A percentile compares a stretch with the other conserved stretches of the same genome.
These are phyloP conservation scores for Tylopilus rubrobrunneus DNA, from an alignment of 768 basidiomycete genomes.

Conservation along the genomic window DNA sequence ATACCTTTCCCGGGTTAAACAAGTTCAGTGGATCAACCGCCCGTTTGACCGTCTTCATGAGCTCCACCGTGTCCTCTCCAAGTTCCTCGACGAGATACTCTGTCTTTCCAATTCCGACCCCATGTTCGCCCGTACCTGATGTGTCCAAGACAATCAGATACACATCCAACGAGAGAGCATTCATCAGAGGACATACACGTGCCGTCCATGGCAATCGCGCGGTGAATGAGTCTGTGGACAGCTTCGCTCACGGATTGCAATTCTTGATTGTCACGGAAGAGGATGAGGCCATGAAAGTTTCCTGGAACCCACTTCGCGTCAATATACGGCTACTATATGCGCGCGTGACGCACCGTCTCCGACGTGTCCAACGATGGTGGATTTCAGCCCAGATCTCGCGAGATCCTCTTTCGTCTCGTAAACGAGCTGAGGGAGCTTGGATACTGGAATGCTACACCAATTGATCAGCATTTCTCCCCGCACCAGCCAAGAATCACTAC, in stretches of 20 bases:
- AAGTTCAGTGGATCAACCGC: conserved; percentile 77
- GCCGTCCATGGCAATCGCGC: conserved; percentile 72
- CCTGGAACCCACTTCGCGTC: conserved; percentile 25
- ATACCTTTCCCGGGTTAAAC: conserved; percentile 80
- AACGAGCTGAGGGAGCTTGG: conserved; percentile 63
- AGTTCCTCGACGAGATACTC: conserved; percentile 82
- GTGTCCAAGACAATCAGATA: neutral
- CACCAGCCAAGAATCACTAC: conserved; percentile 34
- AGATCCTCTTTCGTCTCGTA: conserved; percentile 81
- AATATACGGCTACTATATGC: neutral
- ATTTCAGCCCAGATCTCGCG: conserved; percentile 46
- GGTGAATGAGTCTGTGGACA: conserved; percentile 66
- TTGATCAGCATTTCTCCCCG: neutral
- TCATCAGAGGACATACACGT: conserved; percentile 50
- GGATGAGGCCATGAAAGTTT: conserved; percentile 46
- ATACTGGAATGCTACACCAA: conserved; percentile 58
- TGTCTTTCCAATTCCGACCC: conserved; percentile 83
- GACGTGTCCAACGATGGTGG: conserved; percentile 80
- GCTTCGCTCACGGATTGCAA: conserved; percentile 49
- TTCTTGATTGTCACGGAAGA: conserved; percentile 60
- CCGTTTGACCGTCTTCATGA: conserved; percentile 84
- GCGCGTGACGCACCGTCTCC: conserved; percentile 60
- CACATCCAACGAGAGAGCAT: neutral
- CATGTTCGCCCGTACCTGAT: conserved; percentile 81
- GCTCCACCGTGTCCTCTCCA: conserved; percentile 72